Evolutionary conservation across 148 eudicot species (phyloP).

Genomic region (Chenopodium formosanum): DNA sequence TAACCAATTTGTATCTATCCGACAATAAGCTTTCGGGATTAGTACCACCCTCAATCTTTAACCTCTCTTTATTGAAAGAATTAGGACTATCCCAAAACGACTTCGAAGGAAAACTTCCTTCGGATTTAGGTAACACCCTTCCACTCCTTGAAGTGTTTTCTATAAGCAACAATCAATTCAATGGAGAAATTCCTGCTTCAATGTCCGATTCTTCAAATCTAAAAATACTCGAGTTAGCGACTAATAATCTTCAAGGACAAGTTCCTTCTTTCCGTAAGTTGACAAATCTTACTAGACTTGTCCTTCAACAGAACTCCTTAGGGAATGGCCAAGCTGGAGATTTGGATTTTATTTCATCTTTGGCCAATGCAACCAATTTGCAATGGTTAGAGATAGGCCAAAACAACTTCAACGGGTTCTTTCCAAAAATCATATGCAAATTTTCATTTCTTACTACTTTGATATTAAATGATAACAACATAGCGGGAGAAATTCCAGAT

Average conservation of each 20-base stretch:
- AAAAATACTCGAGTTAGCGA: background rate
- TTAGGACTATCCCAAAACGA: background rate
- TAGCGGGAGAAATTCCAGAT: conserved; percentile 32
- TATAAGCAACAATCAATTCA: conserved; percentile 4
- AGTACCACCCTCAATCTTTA: no score
- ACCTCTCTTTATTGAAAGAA: no score
- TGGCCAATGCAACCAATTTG: conserved; percentile 31
- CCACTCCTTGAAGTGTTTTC: conserved; percentile 2
- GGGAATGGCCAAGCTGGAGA: conserved; percentile 27
- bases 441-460: conserved; percentile 29
- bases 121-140: conserved; percentile 6
- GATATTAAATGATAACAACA: conserved; percentile 6
- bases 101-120: conserved; percentile 25
- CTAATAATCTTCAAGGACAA: conserved; percentile 15
- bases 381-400: background rate
- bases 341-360: conserved; percentile 26
- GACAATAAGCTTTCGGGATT: no score
- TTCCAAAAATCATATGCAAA: conserved; percentile 33
- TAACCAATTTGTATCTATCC: no score
- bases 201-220: conserved; percentile 21
- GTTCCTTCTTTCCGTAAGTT: conserved; percentile 16
- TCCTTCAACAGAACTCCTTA: conserved; percentile 23
- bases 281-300: background rate
- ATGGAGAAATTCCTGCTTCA: conserved; percentile 16
- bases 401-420: conserved; percentile 31